Evolutionary conservation across 2,329 filamentous ascomycete species (phyloP), one percentile per base, ranked within the genome.

Genomic region (Colletotrichum gloeosporioides): DNA sequence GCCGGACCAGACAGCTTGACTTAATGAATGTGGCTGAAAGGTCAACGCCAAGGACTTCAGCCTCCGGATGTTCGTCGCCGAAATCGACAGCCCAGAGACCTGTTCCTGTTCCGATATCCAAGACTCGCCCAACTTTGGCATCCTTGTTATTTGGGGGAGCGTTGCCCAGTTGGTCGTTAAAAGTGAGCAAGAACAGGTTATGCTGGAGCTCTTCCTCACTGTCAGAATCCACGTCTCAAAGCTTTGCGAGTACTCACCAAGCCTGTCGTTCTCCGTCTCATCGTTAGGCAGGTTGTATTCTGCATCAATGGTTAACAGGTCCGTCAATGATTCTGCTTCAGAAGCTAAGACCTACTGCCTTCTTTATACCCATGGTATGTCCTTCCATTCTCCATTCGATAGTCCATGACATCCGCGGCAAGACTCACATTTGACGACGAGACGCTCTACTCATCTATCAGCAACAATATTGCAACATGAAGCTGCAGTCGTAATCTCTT

Each of bases 61-160:
- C 32, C 6, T 72, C 70, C 0, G 63, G 70, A 3, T 72, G 61
- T 44, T 61, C 53, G 25, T 65, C 57, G 80, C 81, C 87, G 78
- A 88, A 86, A 70, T 89, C 88, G 8, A 89, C 84, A 4, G 84
- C 83, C 85, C 86, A 87, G 8, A 83, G 79, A 13, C 87, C 88
- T 5, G 87, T 89, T 0, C 88, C 88, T 1, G 87, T 88, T 12
- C 88, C 88, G 49, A 88, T 78, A 79, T 90, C 88, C 3, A 90
- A 80, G 8, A 86, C 81, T 6, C 80, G 81, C 7, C 75, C 64
- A 10, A 82, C 70, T 13, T 67, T 63, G 5, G 77, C 77, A 13
- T 61, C 79, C 10, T 80, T 75, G 4, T 76, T 75, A 10, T 75
- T 80, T 4, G 77, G 70, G 0, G 85, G 85, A 4, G 79, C 79